These are phyloP conservation scores for Colletotrichum sp. DNA, from an alignment of 2,329 filamentous ascomycete species.

Conservation along the genomic window DNA sequence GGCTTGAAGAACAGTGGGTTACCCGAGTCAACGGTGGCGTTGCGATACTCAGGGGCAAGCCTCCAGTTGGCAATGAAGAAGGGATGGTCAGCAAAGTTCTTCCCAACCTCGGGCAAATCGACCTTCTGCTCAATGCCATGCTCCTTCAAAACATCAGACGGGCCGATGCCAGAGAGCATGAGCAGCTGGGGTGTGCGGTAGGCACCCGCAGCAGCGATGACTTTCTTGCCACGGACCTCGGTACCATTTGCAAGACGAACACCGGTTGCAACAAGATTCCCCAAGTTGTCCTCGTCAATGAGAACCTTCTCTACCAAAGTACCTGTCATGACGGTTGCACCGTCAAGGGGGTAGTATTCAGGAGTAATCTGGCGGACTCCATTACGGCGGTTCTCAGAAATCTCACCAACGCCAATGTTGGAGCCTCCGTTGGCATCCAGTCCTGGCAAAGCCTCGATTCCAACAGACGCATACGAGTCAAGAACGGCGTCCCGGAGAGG, in stretches of 20 bases:
- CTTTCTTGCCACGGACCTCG: conserved; percentile 26
- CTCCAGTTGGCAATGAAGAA: conserved; percentile 40
- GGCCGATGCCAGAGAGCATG: conserved; percentile 58
- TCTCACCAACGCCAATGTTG: conserved; percentile 35
- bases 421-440: conserved; percentile 28
- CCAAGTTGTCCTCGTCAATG: neutral
- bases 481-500: conserved; percentile 39
- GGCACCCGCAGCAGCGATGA: conserved; percentile 50
- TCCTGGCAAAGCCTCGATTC: conserved; percentile 31
- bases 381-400: conserved; percentile 28
- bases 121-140: conserved; percentile 45
- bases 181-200: conserved; percentile 58
- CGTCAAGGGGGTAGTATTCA: conserved; percentile 27
- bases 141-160: conserved; percentile 42
- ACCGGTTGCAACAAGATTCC: conserved; percentile 25
- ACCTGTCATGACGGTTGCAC: conserved; percentile 28
- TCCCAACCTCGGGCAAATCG: conserved; percentile 53
- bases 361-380: conserved; percentile 29
- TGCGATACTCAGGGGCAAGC: conserved; percentile 36
- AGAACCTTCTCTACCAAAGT: conserved; percentile 28
- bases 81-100: conserved; percentile 55
- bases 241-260: conserved; percentile 33
- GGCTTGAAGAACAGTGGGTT: conserved; percentile 39
- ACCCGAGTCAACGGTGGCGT: conserved; percentile 32
- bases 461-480: conserved; percentile 45